Evolutionary conservation across 2,329 filamentous ascomycete genomes (phyloP).

Genomic region (Huntiella decipiens): DNA sequence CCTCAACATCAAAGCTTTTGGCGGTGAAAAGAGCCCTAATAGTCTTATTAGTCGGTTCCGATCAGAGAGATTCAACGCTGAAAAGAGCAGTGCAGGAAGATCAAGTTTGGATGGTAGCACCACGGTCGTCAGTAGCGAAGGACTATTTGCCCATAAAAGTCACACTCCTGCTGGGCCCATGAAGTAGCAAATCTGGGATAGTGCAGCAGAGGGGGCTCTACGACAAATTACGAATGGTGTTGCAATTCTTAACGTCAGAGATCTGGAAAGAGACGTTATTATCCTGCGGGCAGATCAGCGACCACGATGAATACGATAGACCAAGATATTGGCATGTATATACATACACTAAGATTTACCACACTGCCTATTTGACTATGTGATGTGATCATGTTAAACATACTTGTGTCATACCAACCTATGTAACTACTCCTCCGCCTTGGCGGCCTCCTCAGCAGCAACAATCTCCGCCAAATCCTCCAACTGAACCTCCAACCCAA

Average conservation of each 20-base stretch:
- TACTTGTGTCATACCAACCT: neutral
- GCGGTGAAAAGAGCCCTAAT: neutral
- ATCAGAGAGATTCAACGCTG: neutral
- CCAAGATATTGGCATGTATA: too few relatives aligned
- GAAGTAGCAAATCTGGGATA: conserved; percentile 11
- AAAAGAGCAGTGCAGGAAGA: neutral
- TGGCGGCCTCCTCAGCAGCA: neutral
- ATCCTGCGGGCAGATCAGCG: conserved; percentile 4
- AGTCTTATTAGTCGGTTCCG: conserved; percentile 6
- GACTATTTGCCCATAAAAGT: neutral
- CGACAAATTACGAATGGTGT: conserved; percentile 5
- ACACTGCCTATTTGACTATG: neutral
- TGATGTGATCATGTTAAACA: neutral
- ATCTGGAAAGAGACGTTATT: conserved; percentile 6
- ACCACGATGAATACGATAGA: too few relatives aligned
- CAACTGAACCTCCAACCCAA: conserved; percentile 19
- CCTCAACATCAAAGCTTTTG: conserved; percentile 1
- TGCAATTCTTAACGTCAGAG: conserved; percentile 4
- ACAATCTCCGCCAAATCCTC: neutral
- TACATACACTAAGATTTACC: too few relatives aligned
- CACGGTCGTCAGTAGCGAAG: neutral
- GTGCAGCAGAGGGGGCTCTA: conserved; percentile 1
- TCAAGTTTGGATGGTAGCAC: neutral
- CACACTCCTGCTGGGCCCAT: conserved; percentile 3
- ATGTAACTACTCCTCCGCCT: too few relatives aligned